Evolutionary conservation across 331 rosid genomes (phyloP), one percentile per base, ranked within the genome.

Genomic region (Cydonia oblonga): DNA sequence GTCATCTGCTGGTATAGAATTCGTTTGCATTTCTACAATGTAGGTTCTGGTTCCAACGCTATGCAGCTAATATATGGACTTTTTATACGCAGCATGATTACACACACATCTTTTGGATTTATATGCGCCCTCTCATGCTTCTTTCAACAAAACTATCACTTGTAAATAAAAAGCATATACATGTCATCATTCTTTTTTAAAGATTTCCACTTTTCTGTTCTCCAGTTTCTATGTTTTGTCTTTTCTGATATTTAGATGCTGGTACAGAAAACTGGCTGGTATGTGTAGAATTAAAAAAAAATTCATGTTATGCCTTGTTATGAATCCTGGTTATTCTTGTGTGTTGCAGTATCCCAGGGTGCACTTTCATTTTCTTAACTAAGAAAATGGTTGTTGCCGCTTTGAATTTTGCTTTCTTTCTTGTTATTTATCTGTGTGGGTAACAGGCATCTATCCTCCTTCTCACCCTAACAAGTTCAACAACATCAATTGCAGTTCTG

Each of bases 401-500:
- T 38, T 9, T 3, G 13, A 38, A 38, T 38, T 38, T 38, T 38
- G 4, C 9, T 38, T 38, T 38, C 1, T 13, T 38, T 38, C 42
- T 0, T 38, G 9, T 38, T 38, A 38, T 38, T 38, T 38, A 9
- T 38, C 9, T 38, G 42, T 1, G 42, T 10, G 42, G 42, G 9
- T 38, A n/a, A n/a, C n/a, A n/a, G n/a, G n/a, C n/a, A n/a, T 38
- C 42, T 38, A 23, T 20, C 59, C 12, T 70, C 6, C 29, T 3
- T 22, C 14, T 18, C 15, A 30, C n/a, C 53, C 79, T 87, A 71
- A 84, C 83, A 33, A 26, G 63, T 64, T 33, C 54, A 68, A 9
- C 22, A 23, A 38, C 38, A 2, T 80, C 6, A 30, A 18, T 73
- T 85, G 86, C 96, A 95, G 99, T 75, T 89, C 87, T 80, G 81